Evolutionary conservation across 1,284 basidiomycete species (phyloP).

Genomic region (Sanghuangporus sanghuang): DNA sequence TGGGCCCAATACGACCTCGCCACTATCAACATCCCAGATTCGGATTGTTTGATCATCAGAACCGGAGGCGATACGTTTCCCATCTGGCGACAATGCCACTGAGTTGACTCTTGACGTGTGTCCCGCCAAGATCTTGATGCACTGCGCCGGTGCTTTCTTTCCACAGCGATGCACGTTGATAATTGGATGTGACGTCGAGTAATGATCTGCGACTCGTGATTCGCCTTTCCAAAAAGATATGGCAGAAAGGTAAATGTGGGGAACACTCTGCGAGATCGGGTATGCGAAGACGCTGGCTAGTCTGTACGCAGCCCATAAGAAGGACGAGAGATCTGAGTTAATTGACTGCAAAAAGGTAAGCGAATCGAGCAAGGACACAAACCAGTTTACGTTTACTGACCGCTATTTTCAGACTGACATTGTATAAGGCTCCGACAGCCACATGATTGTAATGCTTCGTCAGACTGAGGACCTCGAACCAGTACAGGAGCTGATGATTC

Average conservation of each 20-base stretch:
- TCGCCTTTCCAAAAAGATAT: background rate
- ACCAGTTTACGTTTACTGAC: background rate
- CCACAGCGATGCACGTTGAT: background rate
- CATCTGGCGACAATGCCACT: background rate
- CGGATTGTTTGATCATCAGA: background rate
- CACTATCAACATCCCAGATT: background rate
- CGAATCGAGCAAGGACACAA: background rate
- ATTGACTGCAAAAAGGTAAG: background rate
- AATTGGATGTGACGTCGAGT: background rate
- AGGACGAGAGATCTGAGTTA: background rate
- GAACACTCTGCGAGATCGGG: background rate
- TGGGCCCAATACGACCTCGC: background rate
- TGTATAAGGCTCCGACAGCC: background rate
- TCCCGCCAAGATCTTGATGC: background rate
- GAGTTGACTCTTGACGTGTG: too few relatives aligned
- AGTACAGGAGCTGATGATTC: background rate
- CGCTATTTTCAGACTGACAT: background rate
- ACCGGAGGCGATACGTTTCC: background rate
- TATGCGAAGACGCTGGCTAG: background rate
- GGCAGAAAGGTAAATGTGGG: background rate
- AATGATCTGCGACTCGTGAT: background rate
- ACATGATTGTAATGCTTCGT: background rate
- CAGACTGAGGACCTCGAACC: conserved; percentile 1
- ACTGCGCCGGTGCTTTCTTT: background rate
- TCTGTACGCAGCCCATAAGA: background rate